These are phyloP conservation scores for Furculomyces boomerangus DNA, from an alignment of 371 early-diverging fungal genomes.

Conservation along the genomic window DNA sequence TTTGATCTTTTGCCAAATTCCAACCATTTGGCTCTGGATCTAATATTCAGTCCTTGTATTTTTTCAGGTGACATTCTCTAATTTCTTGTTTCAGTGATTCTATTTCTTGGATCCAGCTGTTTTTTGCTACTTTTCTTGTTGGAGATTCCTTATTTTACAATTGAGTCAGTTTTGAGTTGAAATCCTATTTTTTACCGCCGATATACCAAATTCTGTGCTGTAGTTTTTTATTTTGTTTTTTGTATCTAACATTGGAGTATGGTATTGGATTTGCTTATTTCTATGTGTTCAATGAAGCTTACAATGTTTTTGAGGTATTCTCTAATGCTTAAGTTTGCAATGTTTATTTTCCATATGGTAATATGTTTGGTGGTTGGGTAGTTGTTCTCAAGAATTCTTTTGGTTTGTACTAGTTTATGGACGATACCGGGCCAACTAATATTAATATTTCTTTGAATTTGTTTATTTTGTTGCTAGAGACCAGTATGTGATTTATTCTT, in stretches of 20 bases:
- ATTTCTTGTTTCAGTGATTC: too few species aligned
- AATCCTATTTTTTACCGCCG: neutral
- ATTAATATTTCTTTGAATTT: neutral
- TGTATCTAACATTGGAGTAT: neutral
- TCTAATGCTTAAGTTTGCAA: neutral
- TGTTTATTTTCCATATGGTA: neutral
- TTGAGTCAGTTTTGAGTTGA: neutral
- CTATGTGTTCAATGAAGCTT: too few species aligned
- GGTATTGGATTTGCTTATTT: too few species aligned
- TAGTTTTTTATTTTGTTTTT: neutral
- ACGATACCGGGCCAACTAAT: neutral
- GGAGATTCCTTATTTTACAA: neutral
- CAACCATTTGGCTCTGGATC: neutral
- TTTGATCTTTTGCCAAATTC: neutral
- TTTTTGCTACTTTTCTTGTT: neutral
- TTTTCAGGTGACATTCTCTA: too few species aligned
- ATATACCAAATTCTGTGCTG: neutral
- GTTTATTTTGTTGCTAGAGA: neutral
- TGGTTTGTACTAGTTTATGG: neutral
- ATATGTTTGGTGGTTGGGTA: too few species aligned
- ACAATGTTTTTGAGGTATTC: neutral
- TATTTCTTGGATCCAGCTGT: neutral
- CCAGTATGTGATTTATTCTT: neutral
- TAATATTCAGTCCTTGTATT: neutral
- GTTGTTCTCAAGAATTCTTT: too few species aligned